These are phyloP conservation scores for Sergeia podlipaevii DNA, from an alignment of 208 protist species.

Conservation along the genomic window DNA sequence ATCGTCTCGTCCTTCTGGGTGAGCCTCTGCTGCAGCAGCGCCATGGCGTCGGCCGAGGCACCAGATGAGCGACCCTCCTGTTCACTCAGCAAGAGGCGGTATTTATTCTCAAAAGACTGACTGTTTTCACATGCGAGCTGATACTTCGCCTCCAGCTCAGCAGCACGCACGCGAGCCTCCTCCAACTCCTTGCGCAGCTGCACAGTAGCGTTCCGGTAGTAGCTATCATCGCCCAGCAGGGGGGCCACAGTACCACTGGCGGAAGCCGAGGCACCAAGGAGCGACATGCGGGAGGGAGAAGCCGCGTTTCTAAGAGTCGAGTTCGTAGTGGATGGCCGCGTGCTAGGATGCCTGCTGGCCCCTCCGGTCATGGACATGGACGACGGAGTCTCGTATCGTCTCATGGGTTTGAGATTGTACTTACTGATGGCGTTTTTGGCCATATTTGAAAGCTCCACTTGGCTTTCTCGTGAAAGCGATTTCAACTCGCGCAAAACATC, in stretches of 20 bases:
- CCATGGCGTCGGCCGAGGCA: slow-evolving; percentile 3
- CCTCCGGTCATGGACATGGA: neutral
- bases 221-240: slow-evolving; percentile 22
- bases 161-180: slow-evolving; percentile 18
- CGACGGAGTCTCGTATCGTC: slow-evolving; percentile 7
- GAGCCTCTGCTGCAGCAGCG: slow-evolving; percentile 33
- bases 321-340: neutral
- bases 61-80: slow-evolving; percentile 8
- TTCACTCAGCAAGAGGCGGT: slow-evolving; percentile 40
- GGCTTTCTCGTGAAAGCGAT: slow-evolving; percentile 35
- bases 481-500: slow-evolving; percentile 31
- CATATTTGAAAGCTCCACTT: slow-evolving; percentile 53
- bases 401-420: slow-evolving; percentile 32
- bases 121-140: slow-evolving; percentile 26
- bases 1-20: slow-evolving; percentile 55
- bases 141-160: slow-evolving; percentile 35
- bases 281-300: neutral
- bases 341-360: neutral
- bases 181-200: slow-evolving; percentile 54
- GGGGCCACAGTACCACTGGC: slow-evolving; percentile 3
- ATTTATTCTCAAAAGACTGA: slow-evolving; percentile 38
- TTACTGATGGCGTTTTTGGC: slow-evolving; percentile 36
- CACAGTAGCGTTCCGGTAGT: slow-evolving; percentile 27
- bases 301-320: neutral
- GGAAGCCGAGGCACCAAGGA: neutral